These are phyloP conservation scores for Nitzschia putrida DNA, from an alignment of 108 stramenopile genomes.

Conservation along the genomic window DNA sequence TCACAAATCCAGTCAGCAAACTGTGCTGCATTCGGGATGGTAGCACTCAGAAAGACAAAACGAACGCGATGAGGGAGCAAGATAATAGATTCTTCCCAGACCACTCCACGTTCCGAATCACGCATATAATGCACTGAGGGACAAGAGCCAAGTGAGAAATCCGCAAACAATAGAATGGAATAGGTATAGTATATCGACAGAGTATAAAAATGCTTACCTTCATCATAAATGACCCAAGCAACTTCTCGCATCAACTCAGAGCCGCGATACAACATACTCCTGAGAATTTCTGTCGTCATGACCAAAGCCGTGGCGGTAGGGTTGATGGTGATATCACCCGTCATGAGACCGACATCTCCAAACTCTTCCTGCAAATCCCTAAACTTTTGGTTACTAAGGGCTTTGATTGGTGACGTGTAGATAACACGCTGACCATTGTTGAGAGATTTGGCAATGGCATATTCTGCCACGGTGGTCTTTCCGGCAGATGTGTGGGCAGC, in stretches of 20 bases:
- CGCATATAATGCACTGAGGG: slow-evolving; percentile 93
- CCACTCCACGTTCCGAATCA: slow-evolving; percentile 93
- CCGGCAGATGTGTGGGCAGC: slow-evolving; percentile 94
- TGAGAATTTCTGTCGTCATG: slow-evolving; percentile 98
- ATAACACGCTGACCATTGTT: slow-evolving; percentile 94
- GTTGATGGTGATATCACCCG: slow-evolving; percentile 98
- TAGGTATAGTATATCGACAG: too few species aligned
- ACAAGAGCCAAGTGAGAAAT: neutral
- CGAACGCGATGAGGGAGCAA: slow-evolving; percentile 90
- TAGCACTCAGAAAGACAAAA: slow-evolving; percentile 97
- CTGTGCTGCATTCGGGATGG: slow-evolving; percentile 95
- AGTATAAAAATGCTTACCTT: slow-evolving; percentile 10
- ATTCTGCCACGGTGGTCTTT: slow-evolving; percentile 92
- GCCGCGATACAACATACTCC: slow-evolving; percentile 98
- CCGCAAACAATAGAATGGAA: neutral
- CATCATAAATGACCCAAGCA: slow-evolving; percentile 90
- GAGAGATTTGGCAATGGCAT: slow-evolving; percentile 96
- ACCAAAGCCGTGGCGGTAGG: slow-evolving; percentile 94
- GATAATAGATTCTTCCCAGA: slow-evolving; percentile 97
- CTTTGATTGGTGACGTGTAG: slow-evolving; percentile 99
- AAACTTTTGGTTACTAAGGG: slow-evolving; percentile 98
- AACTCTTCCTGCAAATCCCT: slow-evolving; percentile 95
- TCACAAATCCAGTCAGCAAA: slow-evolving; percentile 92
- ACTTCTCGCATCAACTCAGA: slow-evolving; percentile 97
- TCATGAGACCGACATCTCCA: slow-evolving; percentile 96